These are phyloP conservation scores for Aspergillus tubingensis DNA, from an alignment of 2,329 filamentous ascomycete genomes.

Conservation along the genomic window DNA sequence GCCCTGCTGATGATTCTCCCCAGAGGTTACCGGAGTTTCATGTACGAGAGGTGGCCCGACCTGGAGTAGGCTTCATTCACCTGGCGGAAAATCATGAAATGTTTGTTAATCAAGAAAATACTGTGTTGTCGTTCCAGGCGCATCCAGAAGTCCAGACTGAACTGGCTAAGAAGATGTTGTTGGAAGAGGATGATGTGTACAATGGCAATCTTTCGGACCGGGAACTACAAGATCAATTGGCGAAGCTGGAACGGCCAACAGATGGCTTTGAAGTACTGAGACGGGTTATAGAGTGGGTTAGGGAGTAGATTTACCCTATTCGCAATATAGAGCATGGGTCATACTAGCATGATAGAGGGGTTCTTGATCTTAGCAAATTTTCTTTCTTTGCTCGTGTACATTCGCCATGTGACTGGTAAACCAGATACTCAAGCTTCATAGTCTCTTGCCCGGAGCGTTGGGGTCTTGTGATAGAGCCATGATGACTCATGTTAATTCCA, in stretches of 20 bases:
- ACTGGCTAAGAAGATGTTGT: slow-evolving; percentile 43
- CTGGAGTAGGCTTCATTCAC: slow-evolving; percentile 37
- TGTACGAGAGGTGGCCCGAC: slow-evolving; percentile 38
- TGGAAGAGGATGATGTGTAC: slow-evolving; percentile 16
- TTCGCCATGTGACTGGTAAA: too few relatives aligned
- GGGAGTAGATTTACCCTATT: background rate
- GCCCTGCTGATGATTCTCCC: slow-evolving; percentile 11
- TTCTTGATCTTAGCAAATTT: background rate
- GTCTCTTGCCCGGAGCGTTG: too few relatives aligned
- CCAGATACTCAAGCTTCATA: too few relatives aligned
- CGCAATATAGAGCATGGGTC: background rate
- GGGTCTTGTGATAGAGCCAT: too few relatives aligned
- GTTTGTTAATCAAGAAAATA: slow-evolving; percentile 43
- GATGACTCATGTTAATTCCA: too few relatives aligned
- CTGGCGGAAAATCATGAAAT: slow-evolving; percentile 44
- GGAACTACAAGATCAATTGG: background rate
- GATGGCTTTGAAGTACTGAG: background rate
- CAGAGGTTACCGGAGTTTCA: slow-evolving; percentile 47
- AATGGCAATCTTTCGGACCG: slow-evolving; percentile 10
- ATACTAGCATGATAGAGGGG: background rate
- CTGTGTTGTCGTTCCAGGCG: slow-evolving; percentile 49
- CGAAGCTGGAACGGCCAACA: background rate
- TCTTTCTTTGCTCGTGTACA: too few relatives aligned
- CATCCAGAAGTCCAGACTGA: slow-evolving; percentile 48
- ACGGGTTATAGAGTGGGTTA: background rate